Evolutionary conservation across 352 stramenopile genomes (phyloP).

Genomic region (Phytophthora agathidicida): DNA sequence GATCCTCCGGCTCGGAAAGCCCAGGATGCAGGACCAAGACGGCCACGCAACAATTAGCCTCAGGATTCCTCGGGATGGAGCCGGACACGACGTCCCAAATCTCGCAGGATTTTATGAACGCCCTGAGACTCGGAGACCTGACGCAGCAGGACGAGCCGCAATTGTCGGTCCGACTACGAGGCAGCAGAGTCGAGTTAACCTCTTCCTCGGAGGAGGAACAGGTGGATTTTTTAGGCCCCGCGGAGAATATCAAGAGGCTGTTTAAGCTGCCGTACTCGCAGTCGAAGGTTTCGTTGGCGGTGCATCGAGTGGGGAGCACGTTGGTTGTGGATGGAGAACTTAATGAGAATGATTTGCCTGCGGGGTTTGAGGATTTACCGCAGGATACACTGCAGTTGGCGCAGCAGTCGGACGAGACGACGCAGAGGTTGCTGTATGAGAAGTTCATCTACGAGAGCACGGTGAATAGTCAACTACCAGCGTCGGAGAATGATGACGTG

Average conservation of each 20-base stretch:
- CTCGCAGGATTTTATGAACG: conserved; percentile 75
- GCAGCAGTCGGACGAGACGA: conserved; percentile 49
- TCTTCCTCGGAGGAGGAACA: conserved; percentile 69
- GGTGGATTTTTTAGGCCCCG: conserved; percentile 81
- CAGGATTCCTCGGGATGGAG: conserved; percentile 37
- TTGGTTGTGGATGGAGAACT: conserved; percentile 85
- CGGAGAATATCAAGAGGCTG: conserved; percentile 87
- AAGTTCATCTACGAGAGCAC: conserved; percentile 90
- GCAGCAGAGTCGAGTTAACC: conserved; percentile 70
- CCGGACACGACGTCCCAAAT: conserved; percentile 38
- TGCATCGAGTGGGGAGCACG: conserved; percentile 80
- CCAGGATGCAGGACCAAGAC: conserved; percentile 15
- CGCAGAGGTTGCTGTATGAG: conserved; percentile 73
- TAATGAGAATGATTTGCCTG: conserved; percentile 66
- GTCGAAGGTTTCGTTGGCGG: conserved; percentile 75
- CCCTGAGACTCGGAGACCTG: conserved; percentile 59
- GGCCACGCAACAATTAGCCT: conserved; percentile 42
- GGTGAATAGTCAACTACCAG: conserved; percentile 39
- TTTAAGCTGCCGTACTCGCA: conserved; percentile 90
- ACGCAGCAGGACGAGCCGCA: conserved; percentile 64
- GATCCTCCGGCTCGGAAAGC: conserved; percentile 19
- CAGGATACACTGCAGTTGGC: conserved; percentile 65
- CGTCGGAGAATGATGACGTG: conserved; percentile 6
- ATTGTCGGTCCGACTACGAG: conserved; percentile 72
- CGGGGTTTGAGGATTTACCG: conserved; percentile 65